A percentile compares a stretch with the other conserved stretches of the same genome.
Conservation (phyloP, 768 basidiomycete species). For the Amanita pallidorosea region DNA sequence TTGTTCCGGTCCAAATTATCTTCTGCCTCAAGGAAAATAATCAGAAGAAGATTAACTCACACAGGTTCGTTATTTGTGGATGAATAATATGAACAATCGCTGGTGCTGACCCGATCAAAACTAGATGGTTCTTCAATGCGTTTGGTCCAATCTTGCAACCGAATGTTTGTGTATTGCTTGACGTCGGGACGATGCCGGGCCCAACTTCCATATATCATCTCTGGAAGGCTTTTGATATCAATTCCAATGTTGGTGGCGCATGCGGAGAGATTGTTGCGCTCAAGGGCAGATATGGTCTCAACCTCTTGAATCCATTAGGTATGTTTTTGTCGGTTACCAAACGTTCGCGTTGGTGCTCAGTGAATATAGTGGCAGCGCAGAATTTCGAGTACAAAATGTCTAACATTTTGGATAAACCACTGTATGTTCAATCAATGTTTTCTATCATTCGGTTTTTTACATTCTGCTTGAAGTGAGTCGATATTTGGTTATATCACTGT, state of each 20-base stretch:
- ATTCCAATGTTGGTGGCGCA: constrained; percentile 86
- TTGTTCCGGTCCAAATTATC: constrained; percentile 85
- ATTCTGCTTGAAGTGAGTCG: constrained; percentile 37
- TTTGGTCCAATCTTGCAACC: constrained; percentile 76
- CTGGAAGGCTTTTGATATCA: constrained; percentile 93
- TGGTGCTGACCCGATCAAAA: neutral
- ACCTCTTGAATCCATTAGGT: constrained; percentile 69
- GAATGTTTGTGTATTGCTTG: constrained; percentile 87
- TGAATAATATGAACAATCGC: too few relatives aligned
- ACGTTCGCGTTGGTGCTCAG: neutral
- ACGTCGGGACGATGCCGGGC: constrained; percentile 76
- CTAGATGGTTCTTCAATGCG: constrained; percentile 88
- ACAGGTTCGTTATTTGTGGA: constrained; percentile 17
- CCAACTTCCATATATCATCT: constrained; percentile 85
- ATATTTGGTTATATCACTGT: constrained; percentile 95
- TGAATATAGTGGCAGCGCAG: constrained; percentile 63
- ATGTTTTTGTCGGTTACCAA: constrained; percentile 3
- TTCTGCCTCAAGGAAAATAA: constrained; percentile 92
- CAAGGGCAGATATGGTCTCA: constrained; percentile 73
- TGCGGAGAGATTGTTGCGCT: constrained; percentile 94
- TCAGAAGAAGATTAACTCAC: constrained; percentile 94
- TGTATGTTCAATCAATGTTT: constrained; percentile 23
- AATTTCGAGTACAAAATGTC: constrained; percentile 95
- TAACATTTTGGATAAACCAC: constrained; percentile 86
- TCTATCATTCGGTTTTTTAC: neutral